A percentile compares a stretch with the other conserved stretches of the same genome.
These are phyloP conservation scores for Coccomyxa sp. DNA, from an alignment of 139 green algal species.

Conservation along the genomic window DNA sequence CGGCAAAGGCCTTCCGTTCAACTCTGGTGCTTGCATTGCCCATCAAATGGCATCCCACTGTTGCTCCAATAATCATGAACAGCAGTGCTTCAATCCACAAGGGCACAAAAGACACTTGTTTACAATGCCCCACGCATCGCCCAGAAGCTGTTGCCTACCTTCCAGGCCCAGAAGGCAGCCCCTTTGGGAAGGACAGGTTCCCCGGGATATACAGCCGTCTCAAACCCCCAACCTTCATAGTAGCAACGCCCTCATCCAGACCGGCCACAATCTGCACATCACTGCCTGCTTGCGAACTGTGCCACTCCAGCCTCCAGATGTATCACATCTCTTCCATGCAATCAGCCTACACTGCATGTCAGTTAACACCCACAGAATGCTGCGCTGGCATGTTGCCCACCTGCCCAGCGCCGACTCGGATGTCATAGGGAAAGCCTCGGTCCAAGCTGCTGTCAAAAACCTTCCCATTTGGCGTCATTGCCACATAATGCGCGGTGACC, in stretches of 20 bases:
- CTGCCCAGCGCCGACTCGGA: conserved; percentile 68
- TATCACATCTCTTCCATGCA: neutral
- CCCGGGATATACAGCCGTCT: conserved; percentile 90
- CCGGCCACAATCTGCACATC: conserved; percentile 55
- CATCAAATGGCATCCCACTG: too few relatives aligned
- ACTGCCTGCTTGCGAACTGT: neutral
- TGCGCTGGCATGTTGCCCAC: neutral
- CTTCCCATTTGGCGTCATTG: conserved; percentile 71
- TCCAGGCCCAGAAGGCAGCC: conserved; percentile 1
- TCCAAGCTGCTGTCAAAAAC: conserved; percentile 86
- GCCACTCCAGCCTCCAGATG: neutral
- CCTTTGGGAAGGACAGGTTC: conserved; percentile 22
- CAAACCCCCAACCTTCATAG: conserved; percentile 83
- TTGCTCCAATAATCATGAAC: too few relatives aligned
- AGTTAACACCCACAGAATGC: neutral
- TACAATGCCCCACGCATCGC: too few relatives aligned
- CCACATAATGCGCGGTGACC: conserved; percentile 88
- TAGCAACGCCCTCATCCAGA: conserved; percentile 86
- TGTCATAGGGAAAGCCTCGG: conserved; percentile 82
- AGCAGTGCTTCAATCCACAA: too few relatives aligned
- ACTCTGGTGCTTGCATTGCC: too few relatives aligned
- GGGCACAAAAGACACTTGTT: too few relatives aligned
- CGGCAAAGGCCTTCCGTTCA: too few relatives aligned
- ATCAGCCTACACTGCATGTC: neutral
- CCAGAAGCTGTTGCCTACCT: conserved; percentile 4